These are phyloP conservation scores for Aaosphaeria pasadenensis DNA, from an alignment of 2,329 filamentous ascomycete species.

Conservation along the genomic window DNA sequence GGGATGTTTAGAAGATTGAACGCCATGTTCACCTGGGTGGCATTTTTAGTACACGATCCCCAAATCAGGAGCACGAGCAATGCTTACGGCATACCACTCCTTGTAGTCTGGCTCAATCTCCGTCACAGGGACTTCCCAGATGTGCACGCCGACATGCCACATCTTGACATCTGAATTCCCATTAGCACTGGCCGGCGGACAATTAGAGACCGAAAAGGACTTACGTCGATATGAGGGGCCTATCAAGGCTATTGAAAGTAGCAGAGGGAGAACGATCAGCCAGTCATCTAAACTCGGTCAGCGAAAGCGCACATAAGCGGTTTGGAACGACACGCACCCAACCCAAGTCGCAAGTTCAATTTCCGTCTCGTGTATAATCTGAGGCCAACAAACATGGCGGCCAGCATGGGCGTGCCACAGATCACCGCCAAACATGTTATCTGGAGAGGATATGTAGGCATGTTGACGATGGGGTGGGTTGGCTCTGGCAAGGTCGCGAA, in stretches of 20 bases:
- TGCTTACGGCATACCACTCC: slow-evolving; percentile 31
- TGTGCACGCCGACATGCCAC: slow-evolving; percentile 38
- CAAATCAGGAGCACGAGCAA: neutral
- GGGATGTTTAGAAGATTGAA: slow-evolving; percentile 41
- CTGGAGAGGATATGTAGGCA: slow-evolving; percentile 38
- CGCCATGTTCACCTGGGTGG: slow-evolving; percentile 27
- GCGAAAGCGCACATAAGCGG: slow-evolving; percentile 5
- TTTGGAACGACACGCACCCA: slow-evolving; percentile 22
- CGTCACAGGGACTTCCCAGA: slow-evolving; percentile 32
- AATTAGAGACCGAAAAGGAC: slow-evolving; percentile 6
- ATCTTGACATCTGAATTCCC: slow-evolving; percentile 31
- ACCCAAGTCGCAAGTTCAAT: slow-evolving; percentile 32
- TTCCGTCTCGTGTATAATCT: slow-evolving; percentile 38
- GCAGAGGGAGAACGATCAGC: slow-evolving; percentile 33
- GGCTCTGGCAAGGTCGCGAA: slow-evolving; percentile 23
- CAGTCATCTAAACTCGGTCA: slow-evolving; percentile 35
- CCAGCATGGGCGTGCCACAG: slow-evolving; percentile 29
- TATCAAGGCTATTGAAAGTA: slow-evolving; percentile 36
- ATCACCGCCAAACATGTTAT: slow-evolving; percentile 37
- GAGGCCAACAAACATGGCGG: slow-evolving; percentile 31
- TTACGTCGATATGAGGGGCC: slow-evolving; percentile 34
- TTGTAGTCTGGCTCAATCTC: slow-evolving; percentile 36
- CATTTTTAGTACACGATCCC: slow-evolving; percentile 5
- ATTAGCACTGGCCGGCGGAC: neutral
- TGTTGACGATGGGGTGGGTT: slow-evolving; percentile 23